Percentiles rank a stretch among this genome's conserved stretches.
phyloP scores from a whole-genome alignment of 495 filamentous ascomycete species.

The Neurospora sp. region DNA sequence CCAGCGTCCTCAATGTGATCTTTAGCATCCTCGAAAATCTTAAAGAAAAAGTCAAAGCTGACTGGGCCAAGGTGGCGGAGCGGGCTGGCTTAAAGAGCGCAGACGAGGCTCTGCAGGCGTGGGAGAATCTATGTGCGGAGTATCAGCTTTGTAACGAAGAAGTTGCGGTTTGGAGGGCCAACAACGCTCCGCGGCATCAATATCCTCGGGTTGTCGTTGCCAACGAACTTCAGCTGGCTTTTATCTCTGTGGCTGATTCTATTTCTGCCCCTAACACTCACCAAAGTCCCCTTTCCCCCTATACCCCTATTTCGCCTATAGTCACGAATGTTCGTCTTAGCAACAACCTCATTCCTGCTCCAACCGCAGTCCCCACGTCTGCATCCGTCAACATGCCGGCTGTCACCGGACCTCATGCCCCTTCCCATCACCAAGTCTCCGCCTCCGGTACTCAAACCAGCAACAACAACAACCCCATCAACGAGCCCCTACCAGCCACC shows the following conservation, averaged over 20 bases:
- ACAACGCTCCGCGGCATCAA: not conserved
- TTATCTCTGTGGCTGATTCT: not conserved
- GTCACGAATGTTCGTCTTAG: not conserved
- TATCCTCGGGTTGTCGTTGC: not conserved
- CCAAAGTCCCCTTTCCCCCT: not conserved
- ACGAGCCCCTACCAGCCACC: not conserved
- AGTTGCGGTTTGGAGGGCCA: not conserved
- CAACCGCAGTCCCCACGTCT: not conserved
- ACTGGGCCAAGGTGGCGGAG: not conserved
- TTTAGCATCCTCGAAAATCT: not conserved
- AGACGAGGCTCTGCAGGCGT: not conserved
- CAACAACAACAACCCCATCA: not conserved
- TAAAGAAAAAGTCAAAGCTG: not conserved
- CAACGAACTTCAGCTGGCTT: not conserved
- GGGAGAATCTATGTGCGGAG: not conserved
- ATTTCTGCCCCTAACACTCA: not conserved
- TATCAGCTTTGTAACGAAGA: not conserved
- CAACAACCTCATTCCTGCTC: not conserved
- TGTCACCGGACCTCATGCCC: not conserved
- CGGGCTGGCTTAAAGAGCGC: not conserved
- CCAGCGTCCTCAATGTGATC: not conserved
- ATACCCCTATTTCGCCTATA: not conserved
- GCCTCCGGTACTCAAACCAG: not conserved
- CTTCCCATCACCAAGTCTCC: not conserved
- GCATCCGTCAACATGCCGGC: not conserved